phyloP scores from a whole-genome alignment of 164 flowering plant species.

The Umbellularia californica region DNA sequence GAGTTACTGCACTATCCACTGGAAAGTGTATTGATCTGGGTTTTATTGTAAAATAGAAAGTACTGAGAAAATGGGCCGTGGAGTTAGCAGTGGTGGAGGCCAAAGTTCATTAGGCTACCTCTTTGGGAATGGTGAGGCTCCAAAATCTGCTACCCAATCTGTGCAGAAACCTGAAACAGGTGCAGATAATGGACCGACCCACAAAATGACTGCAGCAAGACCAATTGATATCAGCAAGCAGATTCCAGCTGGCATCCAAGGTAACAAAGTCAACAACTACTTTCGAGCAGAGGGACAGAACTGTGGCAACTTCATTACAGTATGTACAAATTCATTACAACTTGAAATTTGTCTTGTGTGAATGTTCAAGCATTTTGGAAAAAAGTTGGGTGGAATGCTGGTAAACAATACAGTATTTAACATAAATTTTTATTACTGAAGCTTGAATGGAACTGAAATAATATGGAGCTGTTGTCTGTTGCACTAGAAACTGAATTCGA shows the following conservation, averaged over 20 bases:
- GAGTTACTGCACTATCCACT: too few species aligned
- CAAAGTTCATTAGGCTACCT: slow-evolving; percentile 54
- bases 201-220: slow-evolving; percentile 17
- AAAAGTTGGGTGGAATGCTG: too few species aligned
- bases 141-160: slow-evolving; percentile 13
- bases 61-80: slow-evolving; percentile 42
- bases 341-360: background rate
- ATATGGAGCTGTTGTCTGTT: too few species aligned
- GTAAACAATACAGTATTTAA: too few species aligned
- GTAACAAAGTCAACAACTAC: slow-evolving; percentile 37
- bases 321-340: slow-evolving; percentile 7
- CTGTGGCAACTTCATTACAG: slow-evolving; percentile 49
- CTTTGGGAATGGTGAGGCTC: slow-evolving; percentile 45
- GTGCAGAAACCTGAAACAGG: slow-evolving; percentile 4
- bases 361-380: too few species aligned
- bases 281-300: slow-evolving; percentile 46
- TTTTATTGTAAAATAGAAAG: background rate
- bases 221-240: slow-evolving; percentile 33
- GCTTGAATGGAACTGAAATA: too few species aligned
- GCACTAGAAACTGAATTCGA: too few species aligned
- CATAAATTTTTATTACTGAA: too few species aligned
- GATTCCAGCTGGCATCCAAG: slow-evolving; percentile 41
- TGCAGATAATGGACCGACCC: slow-evolving; percentile 14
- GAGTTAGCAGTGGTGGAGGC: slow-evolving; percentile 57
- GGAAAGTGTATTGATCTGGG: background rate